These are phyloP conservation scores for Acanthamoeba culbertsoni DNA, from an alignment of 208 protist genomes.

Conservation along the genomic window DNA sequence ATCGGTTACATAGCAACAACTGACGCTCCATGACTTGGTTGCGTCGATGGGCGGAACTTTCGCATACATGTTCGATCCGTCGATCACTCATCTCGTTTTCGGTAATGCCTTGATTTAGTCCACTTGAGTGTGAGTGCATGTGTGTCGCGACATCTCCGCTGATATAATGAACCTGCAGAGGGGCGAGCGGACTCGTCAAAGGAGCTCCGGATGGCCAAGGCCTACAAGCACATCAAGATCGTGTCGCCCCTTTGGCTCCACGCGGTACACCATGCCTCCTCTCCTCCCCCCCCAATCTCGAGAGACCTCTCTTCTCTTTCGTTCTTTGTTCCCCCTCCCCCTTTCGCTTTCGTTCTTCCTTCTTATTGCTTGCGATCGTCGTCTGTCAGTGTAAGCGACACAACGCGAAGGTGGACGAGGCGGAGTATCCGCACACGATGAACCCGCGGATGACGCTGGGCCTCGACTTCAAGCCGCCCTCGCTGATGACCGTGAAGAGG, in stretches of 20 bases:
- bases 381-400: background rate
- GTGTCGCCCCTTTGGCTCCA: constrained; percentile 38
- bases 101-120: background rate
- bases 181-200: constrained; percentile 1
- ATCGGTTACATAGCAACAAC: background rate
- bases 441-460: constrained; percentile 45
- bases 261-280: background rate
- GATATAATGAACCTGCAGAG: background rate
- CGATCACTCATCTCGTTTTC: background rate
- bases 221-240: constrained; percentile 33
- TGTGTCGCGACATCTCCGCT: no score
- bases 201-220: background rate
- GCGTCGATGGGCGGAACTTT: constrained; percentile 5
- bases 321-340: background rate
- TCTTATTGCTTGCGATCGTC: background rate
- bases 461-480: constrained; percentile 9
- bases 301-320: no score
- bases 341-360: background rate
- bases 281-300: no score
- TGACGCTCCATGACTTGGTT: background rate
- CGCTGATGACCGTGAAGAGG: background rate
- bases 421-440: constrained; percentile 19
- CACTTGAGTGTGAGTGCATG: background rate
- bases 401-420: constrained; percentile 16
- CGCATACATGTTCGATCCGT: background rate